These are phyloP conservation scores for Talaromyces liani DNA, from an alignment of 495 filamentous ascomycete genomes.

Conservation along the genomic window DNA sequence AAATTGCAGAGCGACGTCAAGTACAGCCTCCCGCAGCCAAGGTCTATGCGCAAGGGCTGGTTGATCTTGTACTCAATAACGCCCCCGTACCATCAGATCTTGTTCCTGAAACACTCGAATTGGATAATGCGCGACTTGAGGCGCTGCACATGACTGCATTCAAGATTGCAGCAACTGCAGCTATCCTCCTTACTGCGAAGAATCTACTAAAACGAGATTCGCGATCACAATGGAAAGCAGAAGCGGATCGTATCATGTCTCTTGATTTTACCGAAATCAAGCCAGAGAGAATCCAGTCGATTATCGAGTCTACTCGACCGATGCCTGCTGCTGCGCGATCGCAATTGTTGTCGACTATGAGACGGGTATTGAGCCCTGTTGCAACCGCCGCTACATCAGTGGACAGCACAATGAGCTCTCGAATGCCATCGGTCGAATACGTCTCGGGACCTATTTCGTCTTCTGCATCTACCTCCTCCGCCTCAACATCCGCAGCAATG, in stretches of 20 bases:
- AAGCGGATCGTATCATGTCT: slow-evolving; percentile 68
- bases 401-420: slow-evolving; percentile 22
- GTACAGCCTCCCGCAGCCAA: slow-evolving; percentile 37
- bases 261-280: slow-evolving; percentile 48
- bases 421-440: slow-evolving; percentile 27
- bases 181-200: slow-evolving; percentile 85
- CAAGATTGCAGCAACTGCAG: slow-evolving; percentile 69
- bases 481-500: slow-evolving; percentile 15
- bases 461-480: slow-evolving; percentile 9
- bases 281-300: slow-evolving; percentile 61
- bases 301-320: slow-evolving; percentile 69
- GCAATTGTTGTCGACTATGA: slow-evolving; percentile 40
- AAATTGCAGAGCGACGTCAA: slow-evolving; percentile 47
- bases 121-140: slow-evolving; percentile 66
- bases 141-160: slow-evolving; percentile 61
- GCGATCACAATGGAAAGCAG: slow-evolving; percentile 78
- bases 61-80: slow-evolving; percentile 56
- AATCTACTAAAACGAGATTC: slow-evolving; percentile 92
- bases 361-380: slow-evolving; percentile 47
- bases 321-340: slow-evolving; percentile 56
- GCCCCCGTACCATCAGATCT: slow-evolving; percentile 46
- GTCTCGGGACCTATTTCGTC: slow-evolving; percentile 13
- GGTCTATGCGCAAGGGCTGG: slow-evolving; percentile 72
- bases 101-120: slow-evolving; percentile 77
- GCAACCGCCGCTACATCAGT: slow-evolving; percentile 28